Percentiles rank a stretch among this genome's conserved stretches.
Conservation (phyloP, 805 yeast species). For the Saturnispora quitensis region DNA sequence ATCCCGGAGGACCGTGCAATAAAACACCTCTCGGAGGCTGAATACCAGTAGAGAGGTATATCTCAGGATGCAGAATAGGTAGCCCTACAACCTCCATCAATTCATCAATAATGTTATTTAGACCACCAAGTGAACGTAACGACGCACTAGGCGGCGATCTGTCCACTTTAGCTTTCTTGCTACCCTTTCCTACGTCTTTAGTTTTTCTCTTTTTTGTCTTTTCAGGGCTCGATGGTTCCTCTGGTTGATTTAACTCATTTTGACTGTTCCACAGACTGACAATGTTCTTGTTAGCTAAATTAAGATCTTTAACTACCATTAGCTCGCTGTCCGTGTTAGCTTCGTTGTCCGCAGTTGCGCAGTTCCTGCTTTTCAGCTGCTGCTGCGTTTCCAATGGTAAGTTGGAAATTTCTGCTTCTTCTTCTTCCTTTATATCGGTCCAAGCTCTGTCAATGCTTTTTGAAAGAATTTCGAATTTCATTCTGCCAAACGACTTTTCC, state of each 20-base stretch:
- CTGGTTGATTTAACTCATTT: conserved; percentile 10
- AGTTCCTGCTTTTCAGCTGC: conserved; percentile 5
- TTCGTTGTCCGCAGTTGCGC: conserved; percentile 12
- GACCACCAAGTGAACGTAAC: conserved; percentile 77
- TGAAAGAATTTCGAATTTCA: conserved; percentile 55
- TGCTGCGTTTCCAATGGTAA: conserved; percentile 16
- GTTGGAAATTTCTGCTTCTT: conserved; percentile 43
- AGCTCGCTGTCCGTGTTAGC: conserved; percentile 35
- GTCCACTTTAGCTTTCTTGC: conserved; percentile 32
- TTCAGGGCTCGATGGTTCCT: conserved; percentile 21
- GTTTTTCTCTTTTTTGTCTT: conserved; percentile 24
- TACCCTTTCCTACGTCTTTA: conserved; percentile 35
- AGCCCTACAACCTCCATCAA: conserved; percentile 84
- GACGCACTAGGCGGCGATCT: conserved; percentile 63
- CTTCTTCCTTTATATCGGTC: conserved; percentile 48
- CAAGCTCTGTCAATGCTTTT: conserved; percentile 56
- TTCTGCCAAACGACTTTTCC: conserved; percentile 59
- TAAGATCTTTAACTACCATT: conserved; percentile 58
- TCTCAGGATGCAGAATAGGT: conserved; percentile 91
- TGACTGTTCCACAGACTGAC: conserved; percentile 55
- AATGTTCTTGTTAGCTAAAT: conserved; percentile 68
- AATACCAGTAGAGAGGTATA: conserved; percentile 77
- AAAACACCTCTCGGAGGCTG: conserved; percentile 95
- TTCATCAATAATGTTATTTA: conserved; percentile 76
- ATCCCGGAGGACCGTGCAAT: conserved; percentile 96